Base-by-base conservation (phyloP, 23 red algal genomes). In the Pyropia yezoensis region DNA sequence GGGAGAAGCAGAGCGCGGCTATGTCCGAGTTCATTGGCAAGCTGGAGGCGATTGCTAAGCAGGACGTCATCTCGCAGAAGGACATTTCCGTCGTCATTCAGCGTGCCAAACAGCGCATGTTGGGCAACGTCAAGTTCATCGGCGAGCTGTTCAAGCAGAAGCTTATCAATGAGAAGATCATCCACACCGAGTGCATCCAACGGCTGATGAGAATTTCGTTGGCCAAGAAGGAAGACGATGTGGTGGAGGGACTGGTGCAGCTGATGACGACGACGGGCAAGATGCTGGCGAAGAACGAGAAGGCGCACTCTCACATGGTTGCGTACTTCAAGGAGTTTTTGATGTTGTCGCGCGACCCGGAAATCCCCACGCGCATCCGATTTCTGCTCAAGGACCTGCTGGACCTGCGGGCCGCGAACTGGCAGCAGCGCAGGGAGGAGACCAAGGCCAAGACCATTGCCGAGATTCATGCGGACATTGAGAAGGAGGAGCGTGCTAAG, bases 351-450 rank as follows among this genome's bases (percentile, higher is more conserved):
- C 53, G 66, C 14, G 78, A 85, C 34, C 49, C 73, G 59, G 69
- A 73, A 1, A 50, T 98, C 14, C 81, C 94, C 4, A 74, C 86
- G 52, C 70, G 94, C 22, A 66, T 91, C 27, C 85, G 94, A 17
- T 98, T 98, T 81, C 91, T 98, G 94, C 71, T 98, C 17, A 65
- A 91, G 63, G 94, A 98, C 55, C 64, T 98, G 45, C 67, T 81
- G 45, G 94, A 98, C 19, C 83, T 91, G 70, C 75, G 94, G 30
- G 29, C 52, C 2, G 88, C 79, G 45, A 66, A 69, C 19, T 98
- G 94, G 94, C 80, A 86, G 33, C 63, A 84, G 45, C 58, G 91
- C 27, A 30, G 91, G 26, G 49, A 87, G 69, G 77, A 96, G 63
- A 59, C 49, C 25, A 74, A 74, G 18, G 91, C 91, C 14, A 88